These are phyloP conservation scores for Stemphylium vesicarium DNA, from an alignment of 2,329 filamentous ascomycete genomes.

Conservation along the genomic window DNA sequence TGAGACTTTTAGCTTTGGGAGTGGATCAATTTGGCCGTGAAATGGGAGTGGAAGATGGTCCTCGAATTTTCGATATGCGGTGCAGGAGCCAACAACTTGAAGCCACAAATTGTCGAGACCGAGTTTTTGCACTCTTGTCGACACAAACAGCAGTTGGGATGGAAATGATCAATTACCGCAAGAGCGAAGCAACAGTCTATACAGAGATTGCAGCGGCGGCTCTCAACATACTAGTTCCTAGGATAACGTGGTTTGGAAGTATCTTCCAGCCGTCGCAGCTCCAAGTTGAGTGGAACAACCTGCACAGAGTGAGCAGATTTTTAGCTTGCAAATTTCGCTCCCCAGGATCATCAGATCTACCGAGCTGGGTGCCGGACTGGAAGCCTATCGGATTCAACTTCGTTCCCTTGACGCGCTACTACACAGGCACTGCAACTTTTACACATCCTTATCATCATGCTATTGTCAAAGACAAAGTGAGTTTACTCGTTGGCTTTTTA, in stretches of 20 bases:
- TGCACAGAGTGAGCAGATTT: not conserved
- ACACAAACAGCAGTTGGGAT: conserved; percentile 5
- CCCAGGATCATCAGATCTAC: not conserved
- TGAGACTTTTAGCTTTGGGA: not conserved
- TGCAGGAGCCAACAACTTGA: conserved; percentile 11
- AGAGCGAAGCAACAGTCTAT: not conserved
- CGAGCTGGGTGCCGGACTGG: conserved; percentile 20
- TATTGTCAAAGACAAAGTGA: not conserved
- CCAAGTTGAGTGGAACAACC: not conserved
- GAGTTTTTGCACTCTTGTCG: conserved; percentile 16
- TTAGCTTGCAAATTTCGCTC: conserved; percentile 1
- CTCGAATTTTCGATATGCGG: conserved; percentile 8
- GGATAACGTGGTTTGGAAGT: not conserved
- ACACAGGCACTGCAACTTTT: not conserved
- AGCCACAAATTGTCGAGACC: conserved; percentile 13
- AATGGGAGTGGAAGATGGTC: too few species aligned
- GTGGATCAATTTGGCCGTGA: not conserved
- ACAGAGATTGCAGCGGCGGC: not conserved
- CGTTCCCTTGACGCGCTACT: conserved; percentile 2
- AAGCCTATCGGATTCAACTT: conserved; percentile 6
- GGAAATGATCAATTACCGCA: conserved; percentile 9
- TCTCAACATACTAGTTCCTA: not conserved
- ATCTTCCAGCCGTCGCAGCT: too few species aligned
- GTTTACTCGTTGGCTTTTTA: not conserved
- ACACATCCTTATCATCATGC: not conserved